Evolutionary conservation across 768 basidiomycete genomes (phyloP), one percentile per base, ranked within the genome.

Genomic region (Scleroderma bovista): DNA sequence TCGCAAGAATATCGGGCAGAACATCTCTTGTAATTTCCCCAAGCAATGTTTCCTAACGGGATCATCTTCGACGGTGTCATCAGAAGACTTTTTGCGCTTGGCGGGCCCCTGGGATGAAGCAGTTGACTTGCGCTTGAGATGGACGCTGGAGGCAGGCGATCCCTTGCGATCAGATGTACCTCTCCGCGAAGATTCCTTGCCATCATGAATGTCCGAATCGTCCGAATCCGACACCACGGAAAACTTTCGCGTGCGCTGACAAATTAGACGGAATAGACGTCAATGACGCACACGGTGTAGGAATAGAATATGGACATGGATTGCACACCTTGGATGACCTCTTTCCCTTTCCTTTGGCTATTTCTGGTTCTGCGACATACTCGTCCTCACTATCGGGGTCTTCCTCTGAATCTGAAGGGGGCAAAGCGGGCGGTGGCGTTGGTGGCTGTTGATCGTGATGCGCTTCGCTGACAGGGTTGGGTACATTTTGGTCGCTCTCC

Each of bases 41-140:
- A 88, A 72, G 64, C 90, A 93, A 57, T 90, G 92, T 62, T 83
- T 89, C 54, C 90, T 76, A 0, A 80, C 75, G 9, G 86, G 80
- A 58, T 93, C 89, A n/a, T 84, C 84, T 6, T 70, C 65, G 1
- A 73, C 67, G n/a, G 60, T 57, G 34, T 65, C 64, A 26, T 72
- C 68, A 26, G 74, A 73, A 19, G 70, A 65, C 59, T 72, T 77
- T 51, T 76, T 72, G 61, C 82, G 83, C 13, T 75, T 61, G 16
- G 75, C 58, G 7, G 72, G 65, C 37, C 71, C 66, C 8, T 65
- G 63, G 3, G 69, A 61, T 2, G 62, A 57, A n/a, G 68, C 66
- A 13, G 68, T 61, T 11, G 68, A 73, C 61, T 83, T 85, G 56
- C 87, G 79, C 64, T 86, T 86, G 19, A 76, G 62, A 32, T 60